A percentile compares a stretch with the other conserved stretches of the same genome.
Evolutionary conservation across 208 protist genomes (phyloP).

Genomic region (Trypanosoma caninum): DNA sequence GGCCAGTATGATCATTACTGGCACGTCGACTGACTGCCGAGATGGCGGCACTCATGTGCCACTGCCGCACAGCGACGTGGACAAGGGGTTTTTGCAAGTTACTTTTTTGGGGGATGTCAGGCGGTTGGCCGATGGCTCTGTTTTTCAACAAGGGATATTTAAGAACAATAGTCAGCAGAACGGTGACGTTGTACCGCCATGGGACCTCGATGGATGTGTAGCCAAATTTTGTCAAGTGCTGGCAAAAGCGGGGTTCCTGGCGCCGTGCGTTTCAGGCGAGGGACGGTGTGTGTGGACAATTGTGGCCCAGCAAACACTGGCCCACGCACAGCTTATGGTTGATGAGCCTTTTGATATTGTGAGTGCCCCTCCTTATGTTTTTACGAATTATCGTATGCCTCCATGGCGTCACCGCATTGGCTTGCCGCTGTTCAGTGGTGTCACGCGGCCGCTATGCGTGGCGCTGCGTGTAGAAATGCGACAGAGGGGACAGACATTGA

Average conservation of each 20-base stretch:
- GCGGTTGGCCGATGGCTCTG: constrained; percentile 9
- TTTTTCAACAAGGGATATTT: constrained; percentile 7
- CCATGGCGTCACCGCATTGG: constrained; percentile 73
- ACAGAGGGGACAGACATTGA: constrained; percentile 42
- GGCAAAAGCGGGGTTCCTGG: constrained; percentile 3
- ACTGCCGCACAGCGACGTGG: background rate
- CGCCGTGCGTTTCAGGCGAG: background rate
- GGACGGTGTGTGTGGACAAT: constrained; percentile 29
- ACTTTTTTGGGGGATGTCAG: constrained; percentile 1
- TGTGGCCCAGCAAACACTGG: constrained; percentile 47
- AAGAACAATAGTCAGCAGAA: background rate
- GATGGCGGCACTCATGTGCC: background rate
- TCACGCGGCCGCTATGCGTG: constrained; percentile 31
- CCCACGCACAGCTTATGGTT: constrained; percentile 40
- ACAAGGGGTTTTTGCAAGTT: background rate
- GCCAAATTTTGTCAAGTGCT: constrained; percentile 41
- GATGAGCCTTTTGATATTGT: constrained; percentile 50
- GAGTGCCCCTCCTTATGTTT: constrained; percentile 47
- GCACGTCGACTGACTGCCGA: constrained; percentile 13
- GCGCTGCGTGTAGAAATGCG: constrained; percentile 61
- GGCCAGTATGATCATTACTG: constrained; percentile 69
- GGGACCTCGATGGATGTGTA: constrained; percentile 44
- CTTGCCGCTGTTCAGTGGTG: constrained; percentile 35
- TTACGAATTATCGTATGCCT: constrained; percentile 48
- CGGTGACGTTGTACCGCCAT: constrained; percentile 50